A percentile compares a stretch with the other conserved stretches of the same genome.
Conservation (phyloP, 345 rosid genomes). For the Carallia brachiata region DNA sequence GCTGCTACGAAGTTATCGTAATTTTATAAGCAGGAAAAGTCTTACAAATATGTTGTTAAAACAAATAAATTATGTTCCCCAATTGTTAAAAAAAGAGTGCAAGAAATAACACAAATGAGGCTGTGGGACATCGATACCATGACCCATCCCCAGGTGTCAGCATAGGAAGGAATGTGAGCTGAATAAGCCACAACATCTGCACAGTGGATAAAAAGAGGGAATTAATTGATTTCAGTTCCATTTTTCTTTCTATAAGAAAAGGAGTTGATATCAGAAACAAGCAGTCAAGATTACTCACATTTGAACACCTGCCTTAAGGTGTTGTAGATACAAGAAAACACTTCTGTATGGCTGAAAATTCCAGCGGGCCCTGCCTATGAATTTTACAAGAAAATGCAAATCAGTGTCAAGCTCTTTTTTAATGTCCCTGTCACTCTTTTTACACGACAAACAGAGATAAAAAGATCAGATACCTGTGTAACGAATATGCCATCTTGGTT, state of each 20-base stretch:
- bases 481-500: conserved; percentile 48
- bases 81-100: too few relatives aligned
- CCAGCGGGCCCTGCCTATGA: conserved; percentile 75
- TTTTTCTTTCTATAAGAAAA: not conserved
- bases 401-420: not conserved
- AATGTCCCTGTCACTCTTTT: not conserved
- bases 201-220: not conserved
- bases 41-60: too few relatives aligned
- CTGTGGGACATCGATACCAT: conserved; percentile 37
- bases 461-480: conserved; percentile 41
- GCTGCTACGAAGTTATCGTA: too few relatives aligned
- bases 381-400: not conserved
- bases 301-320: conserved; percentile 62
- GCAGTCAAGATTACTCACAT: conserved; percentile 33
- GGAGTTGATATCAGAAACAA: too few relatives aligned
- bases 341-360: conserved; percentile 69
- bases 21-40: too few relatives aligned
- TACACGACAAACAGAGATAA: not conserved
- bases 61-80: too few relatives aligned
- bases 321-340: conserved; percentile 59
- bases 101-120: not conserved
- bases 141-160: conserved; percentile 82
- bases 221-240: not conserved
- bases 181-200: conserved; percentile 65
- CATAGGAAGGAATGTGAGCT: conserved; percentile 68